Conservation (phyloP, 2,329 filamentous ascomycete species). For the Fusarium nurragi region DNA sequence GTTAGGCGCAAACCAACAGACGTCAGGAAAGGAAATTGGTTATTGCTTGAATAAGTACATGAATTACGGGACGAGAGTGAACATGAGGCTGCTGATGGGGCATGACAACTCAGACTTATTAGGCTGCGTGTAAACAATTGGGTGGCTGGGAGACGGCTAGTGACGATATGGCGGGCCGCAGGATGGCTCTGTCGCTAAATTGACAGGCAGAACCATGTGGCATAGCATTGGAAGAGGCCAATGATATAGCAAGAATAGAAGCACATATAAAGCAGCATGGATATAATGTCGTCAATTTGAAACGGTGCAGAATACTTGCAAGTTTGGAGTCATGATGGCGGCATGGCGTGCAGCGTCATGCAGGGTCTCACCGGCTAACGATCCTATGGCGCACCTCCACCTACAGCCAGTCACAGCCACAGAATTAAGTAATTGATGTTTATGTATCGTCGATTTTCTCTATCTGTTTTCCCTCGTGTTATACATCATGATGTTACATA, state of each 20-base stretch:
- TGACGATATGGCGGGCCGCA: constrained; percentile 17
- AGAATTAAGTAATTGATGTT: not conserved
- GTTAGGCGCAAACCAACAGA: constrained; percentile 4
- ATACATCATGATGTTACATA: constrained; percentile 30
- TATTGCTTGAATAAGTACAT: constrained; percentile 6
- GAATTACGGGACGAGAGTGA: not conserved
- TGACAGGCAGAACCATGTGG: not conserved
- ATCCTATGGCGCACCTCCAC: constrained; percentile 11
- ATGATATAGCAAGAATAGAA: not conserved
- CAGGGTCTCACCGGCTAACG: constrained; percentile 25
- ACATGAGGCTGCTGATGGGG: constrained; percentile 23
- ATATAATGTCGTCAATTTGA: not conserved
- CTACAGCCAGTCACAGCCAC: not conserved
- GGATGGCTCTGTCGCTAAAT: not conserved
- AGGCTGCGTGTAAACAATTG: constrained; percentile 38
- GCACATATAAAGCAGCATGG: not conserved
- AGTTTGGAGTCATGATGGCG: constrained; percentile 28
- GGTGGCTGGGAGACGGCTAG: constrained; percentile 41
- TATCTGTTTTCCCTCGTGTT: constrained; percentile 1
- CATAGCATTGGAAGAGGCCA: not conserved
- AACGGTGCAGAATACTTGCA: not conserved
- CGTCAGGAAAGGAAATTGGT: not conserved
- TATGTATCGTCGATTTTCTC: not conserved
- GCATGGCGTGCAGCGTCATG: constrained; percentile 21
- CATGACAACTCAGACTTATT: constrained; percentile 30